Evolutionary conservation across 2,329 filamentous ascomycete genomes (phyloP), one percentile per base, ranked within the genome.

Genomic region (Ceratocystis lukuohia): DNA sequence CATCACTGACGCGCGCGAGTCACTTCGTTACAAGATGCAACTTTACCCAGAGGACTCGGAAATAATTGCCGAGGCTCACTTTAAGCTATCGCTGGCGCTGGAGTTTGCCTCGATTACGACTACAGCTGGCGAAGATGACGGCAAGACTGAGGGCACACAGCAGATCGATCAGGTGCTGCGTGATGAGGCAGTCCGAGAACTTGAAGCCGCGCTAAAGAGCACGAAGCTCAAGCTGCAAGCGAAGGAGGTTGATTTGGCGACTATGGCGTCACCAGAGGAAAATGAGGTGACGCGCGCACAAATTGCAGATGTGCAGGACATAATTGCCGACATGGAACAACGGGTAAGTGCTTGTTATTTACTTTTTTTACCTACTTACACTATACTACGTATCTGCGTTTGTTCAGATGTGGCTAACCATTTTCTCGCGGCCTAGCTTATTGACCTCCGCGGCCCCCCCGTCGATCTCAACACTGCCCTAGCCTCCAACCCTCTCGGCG

Each of bases 11-110:
- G 85, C 90, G 64, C 86, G 85, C 71, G 84, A 87, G 15, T 86
- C 91, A 0, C 83, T 97, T 62, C 83, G 83, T 50, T 84, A 95
- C 72, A 95, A 95, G 76, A 77, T 89, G 71, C 82, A 88, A 63
- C 81, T 97, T 2, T 91, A 90, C 73, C 82, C 89, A 0, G 81
- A 87, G 62, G 90, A 95, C 69, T 91, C 89, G 15, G 88, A 91
- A 71, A 82, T 95, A 64, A 83, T 97, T 66, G 93, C 94, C 53
- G 94, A 99, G 78, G 93, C 90, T 17, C 91, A 99, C 78, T 99
- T 89, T 80, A 97, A 96, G 77, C 86, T 99, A 30, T 96, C 93
- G 0, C 83, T 99, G 17, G 94, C 94, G 0, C 82, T 99, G 33
- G 94, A 99, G 74, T 97, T 97, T 71, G 90, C 90, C 3, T 94